These are phyloP conservation scores for Aspergillus sp. DNA, from an alignment of 2,329 filamentous ascomycete genomes.

Conservation along the genomic window DNA sequence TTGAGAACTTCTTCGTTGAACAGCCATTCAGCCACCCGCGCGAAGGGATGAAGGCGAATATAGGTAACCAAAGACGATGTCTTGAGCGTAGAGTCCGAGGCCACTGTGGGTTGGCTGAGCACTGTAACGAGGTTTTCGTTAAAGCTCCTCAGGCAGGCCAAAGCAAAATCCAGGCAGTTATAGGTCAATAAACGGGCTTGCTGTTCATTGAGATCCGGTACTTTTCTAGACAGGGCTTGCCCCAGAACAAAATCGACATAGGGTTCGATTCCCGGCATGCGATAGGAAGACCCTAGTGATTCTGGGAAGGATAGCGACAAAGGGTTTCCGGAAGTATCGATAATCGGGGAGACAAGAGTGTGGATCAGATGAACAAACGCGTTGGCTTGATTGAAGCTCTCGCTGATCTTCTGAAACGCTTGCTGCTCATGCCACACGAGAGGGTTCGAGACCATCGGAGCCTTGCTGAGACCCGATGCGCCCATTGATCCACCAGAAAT, in stretches of 20 bases:
- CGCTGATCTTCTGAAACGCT: conserved; percentile 66
- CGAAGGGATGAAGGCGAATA: conserved; percentile 82
- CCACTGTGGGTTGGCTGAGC: conserved; percentile 68
- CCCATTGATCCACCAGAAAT: conserved; percentile 50
- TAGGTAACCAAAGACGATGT: conserved; percentile 72
- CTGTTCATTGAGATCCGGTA: conserved; percentile 59
- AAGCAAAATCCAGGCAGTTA: conserved; percentile 76
- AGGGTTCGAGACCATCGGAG: conserved; percentile 36
- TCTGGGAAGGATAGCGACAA: conserved; percentile 83
- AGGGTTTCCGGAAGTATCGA: conserved; percentile 48
- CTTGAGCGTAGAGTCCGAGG: conserved; percentile 67
- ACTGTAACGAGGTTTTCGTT: conserved; percentile 90
- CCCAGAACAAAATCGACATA: conserved; percentile 90
- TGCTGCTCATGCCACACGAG: conserved; percentile 46
- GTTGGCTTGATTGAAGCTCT: conserved; percentile 76
- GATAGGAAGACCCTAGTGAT: conserved; percentile 66
- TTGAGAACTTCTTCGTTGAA: conserved; percentile 86
- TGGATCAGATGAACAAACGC: conserved; percentile 75
- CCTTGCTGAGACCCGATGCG: conserved; percentile 41
- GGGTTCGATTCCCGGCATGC: conserved; percentile 79
- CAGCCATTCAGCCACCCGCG: conserved; percentile 95
- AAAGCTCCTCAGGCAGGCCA: conserved; percentile 73
- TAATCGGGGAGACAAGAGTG: conserved; percentile 58
- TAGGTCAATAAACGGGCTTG: conserved; percentile 69
- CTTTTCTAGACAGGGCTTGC: conserved; percentile 63